A percentile compares a stretch with the other conserved stretches of the same genome.
These are phyloP conservation scores for Tolypocladium nubicola DNA, from an alignment of 2,329 filamentous ascomycete species.

Conservation along the genomic window DNA sequence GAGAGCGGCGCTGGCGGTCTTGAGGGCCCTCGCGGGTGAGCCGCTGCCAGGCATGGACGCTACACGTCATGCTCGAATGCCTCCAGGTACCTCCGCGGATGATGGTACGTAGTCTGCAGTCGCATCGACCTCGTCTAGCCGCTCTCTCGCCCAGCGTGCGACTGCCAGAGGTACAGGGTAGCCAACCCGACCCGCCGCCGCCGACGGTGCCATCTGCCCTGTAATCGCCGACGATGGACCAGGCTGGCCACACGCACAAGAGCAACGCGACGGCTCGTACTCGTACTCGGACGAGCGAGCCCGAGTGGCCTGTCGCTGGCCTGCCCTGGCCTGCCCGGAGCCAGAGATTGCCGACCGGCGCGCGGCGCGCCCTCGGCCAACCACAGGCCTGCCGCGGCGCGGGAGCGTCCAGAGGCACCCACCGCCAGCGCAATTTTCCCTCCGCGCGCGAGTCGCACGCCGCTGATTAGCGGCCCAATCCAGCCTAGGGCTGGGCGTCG, in stretches of 20 bases:
- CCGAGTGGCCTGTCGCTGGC: not conserved
- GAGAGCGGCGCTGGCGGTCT: not conserved
- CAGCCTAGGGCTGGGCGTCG: no score
- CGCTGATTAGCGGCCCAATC: not conserved
- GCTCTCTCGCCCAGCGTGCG: not conserved
- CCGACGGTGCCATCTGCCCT: no score
- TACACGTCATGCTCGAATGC: not conserved
- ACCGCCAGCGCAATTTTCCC: no score
- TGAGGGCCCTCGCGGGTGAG: not conserved
- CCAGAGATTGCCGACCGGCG: not conserved
- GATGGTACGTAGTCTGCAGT: not conserved
- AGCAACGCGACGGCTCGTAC: no score
- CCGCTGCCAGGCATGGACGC: not conserved
- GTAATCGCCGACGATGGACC: no score
- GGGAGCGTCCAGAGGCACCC: no score
- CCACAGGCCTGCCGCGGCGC: not conserved
- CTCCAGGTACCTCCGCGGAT: not conserved
- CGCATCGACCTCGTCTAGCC: not conserved
- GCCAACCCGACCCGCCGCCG: no score
- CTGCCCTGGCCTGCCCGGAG: not conserved
- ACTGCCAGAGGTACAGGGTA: not conserved
- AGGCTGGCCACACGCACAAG: no score
- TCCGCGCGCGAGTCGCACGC: no score
- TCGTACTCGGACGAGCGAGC: no score
- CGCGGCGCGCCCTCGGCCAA: not conserved